These are phyloP conservation scores for Begonia loranthoides DNA, from an alignment of 306 rosid genomes.

Conservation along the genomic window DNA sequence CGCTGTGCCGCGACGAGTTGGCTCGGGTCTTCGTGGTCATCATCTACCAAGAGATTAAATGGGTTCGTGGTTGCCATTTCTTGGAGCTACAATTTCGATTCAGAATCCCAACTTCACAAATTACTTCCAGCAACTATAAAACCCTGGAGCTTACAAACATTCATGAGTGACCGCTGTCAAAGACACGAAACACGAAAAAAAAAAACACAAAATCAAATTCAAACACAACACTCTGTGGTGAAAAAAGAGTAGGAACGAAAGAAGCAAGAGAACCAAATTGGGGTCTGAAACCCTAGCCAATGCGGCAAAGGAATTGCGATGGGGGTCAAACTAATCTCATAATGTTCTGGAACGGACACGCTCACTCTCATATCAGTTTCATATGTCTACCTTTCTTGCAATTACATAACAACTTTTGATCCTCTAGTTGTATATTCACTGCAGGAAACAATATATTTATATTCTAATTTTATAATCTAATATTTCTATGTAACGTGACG, in stretches of 20 bases:
- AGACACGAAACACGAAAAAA: not conserved
- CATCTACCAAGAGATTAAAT: constrained; percentile 46
- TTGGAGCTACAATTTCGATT: constrained; percentile 13
- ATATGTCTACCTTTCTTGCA: too few relatives aligned
- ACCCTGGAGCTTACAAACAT: constrained; percentile 13
- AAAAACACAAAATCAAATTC: too few relatives aligned
- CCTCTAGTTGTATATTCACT: too few relatives aligned
- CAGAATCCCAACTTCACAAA: constrained; percentile 11
- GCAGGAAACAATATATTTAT: too few relatives aligned
- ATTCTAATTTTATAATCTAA: too few relatives aligned
- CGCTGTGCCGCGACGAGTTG: constrained; percentile 32
- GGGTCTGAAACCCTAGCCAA: constrained; percentile 21
- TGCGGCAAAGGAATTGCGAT: constrained; percentile 24
- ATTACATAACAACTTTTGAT: too few relatives aligned
- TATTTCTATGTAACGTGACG: too few relatives aligned
- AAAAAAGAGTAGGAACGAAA: not conserved
- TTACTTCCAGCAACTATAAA: constrained; percentile 20
- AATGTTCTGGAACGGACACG: too few relatives aligned
- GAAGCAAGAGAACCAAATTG: not conserved
- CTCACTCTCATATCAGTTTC: too few relatives aligned
- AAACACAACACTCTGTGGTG: too few relatives aligned
- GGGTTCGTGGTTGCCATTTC: constrained; percentile 52
- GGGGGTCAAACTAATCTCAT: constrained; percentile 22
- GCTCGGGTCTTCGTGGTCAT: constrained; percentile 41
- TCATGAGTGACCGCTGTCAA: constrained; percentile 15